A percentile compares a stretch with the other conserved stretches of the same genome.
These are phyloP conservation scores for Magnusiomyces suaveolens DNA, from an alignment of 1,139 yeast species.

Conservation along the genomic window DNA sequence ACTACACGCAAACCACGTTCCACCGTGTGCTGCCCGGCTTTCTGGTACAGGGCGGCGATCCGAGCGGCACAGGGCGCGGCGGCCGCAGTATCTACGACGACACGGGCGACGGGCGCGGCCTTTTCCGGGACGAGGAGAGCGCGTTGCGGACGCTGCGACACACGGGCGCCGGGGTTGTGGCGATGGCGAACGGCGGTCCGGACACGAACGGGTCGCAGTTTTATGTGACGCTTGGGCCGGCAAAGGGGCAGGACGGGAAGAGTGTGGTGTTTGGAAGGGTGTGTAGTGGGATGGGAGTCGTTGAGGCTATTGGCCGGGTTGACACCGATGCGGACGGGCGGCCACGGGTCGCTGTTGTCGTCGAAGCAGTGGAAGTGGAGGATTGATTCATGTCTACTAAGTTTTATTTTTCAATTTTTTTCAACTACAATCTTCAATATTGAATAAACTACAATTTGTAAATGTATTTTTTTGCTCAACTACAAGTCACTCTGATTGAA, in stretches of 20 bases:
- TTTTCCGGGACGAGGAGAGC: constrained; percentile 36
- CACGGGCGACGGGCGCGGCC: constrained; percentile 8
- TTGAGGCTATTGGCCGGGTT: constrained; percentile 43
- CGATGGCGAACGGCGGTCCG: constrained; percentile 35
- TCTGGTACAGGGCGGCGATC: constrained; percentile 35
- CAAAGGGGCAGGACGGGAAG: constrained; percentile 41
- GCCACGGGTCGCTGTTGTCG: constrained; percentile 26
- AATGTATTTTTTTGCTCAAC: not conserved
- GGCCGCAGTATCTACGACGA: constrained; percentile 28
- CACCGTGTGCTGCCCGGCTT: constrained; percentile 35
- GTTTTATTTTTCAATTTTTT: not conserved
- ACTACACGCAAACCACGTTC: constrained; percentile 31
- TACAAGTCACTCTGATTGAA: constrained; percentile 5
- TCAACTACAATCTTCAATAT: too few species aligned
- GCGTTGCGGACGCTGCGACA: constrained; percentile 34
- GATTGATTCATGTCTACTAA: not conserved
- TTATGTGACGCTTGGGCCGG: constrained; percentile 42
- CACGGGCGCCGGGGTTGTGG: constrained; percentile 46
- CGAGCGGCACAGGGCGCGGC: constrained; percentile 32
- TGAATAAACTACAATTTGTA: too few species aligned
- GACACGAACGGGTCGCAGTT: constrained; percentile 39
- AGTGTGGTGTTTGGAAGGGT: constrained; percentile 55
- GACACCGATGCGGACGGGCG: constrained; percentile 37
- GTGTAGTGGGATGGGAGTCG: constrained; percentile 43
- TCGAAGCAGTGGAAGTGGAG: not conserved